Evolutionary conservation across 1,284 basidiomycete species (phyloP), one percentile per base, ranked within the genome.

Genomic region (Moesziomyces antarcticus): DNA sequence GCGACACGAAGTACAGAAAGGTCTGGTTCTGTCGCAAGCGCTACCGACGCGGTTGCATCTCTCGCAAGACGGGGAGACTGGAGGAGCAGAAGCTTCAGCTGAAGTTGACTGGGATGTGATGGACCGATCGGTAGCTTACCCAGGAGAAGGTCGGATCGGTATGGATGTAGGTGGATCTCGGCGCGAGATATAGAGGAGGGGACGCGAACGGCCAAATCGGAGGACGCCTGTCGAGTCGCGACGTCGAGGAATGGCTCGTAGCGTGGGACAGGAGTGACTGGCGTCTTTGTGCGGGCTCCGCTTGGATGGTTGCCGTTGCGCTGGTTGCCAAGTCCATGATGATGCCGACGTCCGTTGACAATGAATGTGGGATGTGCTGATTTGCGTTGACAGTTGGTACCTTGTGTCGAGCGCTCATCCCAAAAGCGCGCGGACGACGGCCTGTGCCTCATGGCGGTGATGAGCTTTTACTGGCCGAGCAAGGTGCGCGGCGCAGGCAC

Each of bases 11-110:
- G 43, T 33, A 33, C 51, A 55, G 22, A 18, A 45, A 13, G 45
- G 40, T 16, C 46, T 33, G 21, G 52, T 42, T 30, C 59, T 33
- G 35, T 61, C 25, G 48, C 59, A 61, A 16, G 40, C 11, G 5
- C 10, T 45, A 3, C 48, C 52, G 5, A 20, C 42, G n/a, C 30
- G 22, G 9, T 22, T 46, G 45, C 52, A 54, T 40, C 14, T 33
- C 11, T 16, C 14, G 46, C 52, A 54, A 1, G 52, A 20, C 16
- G 59, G 59, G 18, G 59, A 37, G 5, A 62, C 60, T 48, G n/a
- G n/a, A 27, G 25, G 37, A 1, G 24, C 1, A 18, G 16, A n/a
- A 8, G 21, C 24, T 13, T 8, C 16, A 8, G 33, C 14, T 43
- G 45, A 13, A 54, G 44, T 43, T 24, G 22, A 5, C 21, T 20